Evolutionary conservation across 257 asterid genomes (phyloP), one percentile per base, ranked within the genome.

Genomic region (Penstemon eatonii): DNA sequence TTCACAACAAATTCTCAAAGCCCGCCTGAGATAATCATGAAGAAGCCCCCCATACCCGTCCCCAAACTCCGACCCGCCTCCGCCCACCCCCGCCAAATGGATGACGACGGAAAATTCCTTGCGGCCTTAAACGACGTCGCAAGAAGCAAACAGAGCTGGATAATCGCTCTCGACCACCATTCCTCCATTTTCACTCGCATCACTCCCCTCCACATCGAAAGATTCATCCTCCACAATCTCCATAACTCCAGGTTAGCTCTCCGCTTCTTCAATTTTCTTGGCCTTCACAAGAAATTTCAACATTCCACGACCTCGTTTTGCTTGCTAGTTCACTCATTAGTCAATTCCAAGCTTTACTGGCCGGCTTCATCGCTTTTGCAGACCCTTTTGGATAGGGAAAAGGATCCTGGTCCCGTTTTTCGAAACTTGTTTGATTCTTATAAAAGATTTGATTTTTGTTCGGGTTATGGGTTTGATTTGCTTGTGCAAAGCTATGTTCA

Each of bases 261-360:
- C 74, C 93, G 99, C 60, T 90, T 88, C 84, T 90, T 93, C 83
- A 93, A 93, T 78, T 93, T 85, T 67, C 84, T 90, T 50, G 97
- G 99, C 53, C 95, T 90, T 50, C 99, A 93, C 82, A 76, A 62
- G 68, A 81, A 79, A 52, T 93, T 88, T 70, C 70, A 65, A 69
- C 99, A 93, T 70, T 90, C 97, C 6, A 85, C 89, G 43, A 41
- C 76, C 63, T 88, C 99, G 63, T 93, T 93, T 73, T 90, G 95
- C 70, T 79, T 87, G 77, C 79, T 90, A 53, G 68, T 90, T 66
- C 97, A 93, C 81, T 84, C 97, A 8, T 65, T 93, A 41, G 97
- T 86, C 63, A 89, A 79, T 70, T 83, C 92, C 1, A 87, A 82
- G 56, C 87, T 84, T 43, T 88, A 82, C 77, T 93, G 96, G 96